A percentile compares a stretch with the other conserved stretches of the same genome.
These are phyloP conservation scores for Colletotrichum sp. DNA, from an alignment of 2,329 filamentous ascomycete species.

Conservation along the genomic window DNA sequence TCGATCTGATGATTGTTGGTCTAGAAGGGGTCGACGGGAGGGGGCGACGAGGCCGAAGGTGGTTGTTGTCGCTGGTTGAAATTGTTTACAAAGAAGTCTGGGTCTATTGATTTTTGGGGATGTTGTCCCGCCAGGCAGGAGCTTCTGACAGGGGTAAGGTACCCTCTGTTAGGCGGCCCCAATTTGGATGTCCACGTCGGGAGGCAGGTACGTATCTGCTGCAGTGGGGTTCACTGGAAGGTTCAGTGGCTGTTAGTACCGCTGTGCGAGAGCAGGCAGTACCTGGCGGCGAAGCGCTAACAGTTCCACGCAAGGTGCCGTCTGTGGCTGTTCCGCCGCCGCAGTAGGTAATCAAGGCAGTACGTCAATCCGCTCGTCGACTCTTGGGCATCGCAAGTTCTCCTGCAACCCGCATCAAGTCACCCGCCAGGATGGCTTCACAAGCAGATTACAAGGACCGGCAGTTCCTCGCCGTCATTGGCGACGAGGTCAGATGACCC, in stretches of 20 bases:
- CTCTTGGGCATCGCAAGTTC: slow-evolving; percentile 5
- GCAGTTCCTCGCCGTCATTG: slow-evolving; percentile 96
- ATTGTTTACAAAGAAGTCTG: slow-evolving; percentile 20
- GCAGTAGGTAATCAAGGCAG: slow-evolving; percentile 12
- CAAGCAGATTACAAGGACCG: slow-evolving; percentile 77
- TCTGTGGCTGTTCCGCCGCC: background rate
- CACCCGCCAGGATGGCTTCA: slow-evolving; percentile 46
- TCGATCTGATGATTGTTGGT: background rate
- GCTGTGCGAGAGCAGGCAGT: background rate
- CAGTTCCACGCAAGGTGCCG: background rate
- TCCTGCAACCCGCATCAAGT: slow-evolving; percentile 17
- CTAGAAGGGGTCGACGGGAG: background rate
- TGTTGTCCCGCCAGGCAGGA: slow-evolving; percentile 14
- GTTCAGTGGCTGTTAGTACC: background rate
- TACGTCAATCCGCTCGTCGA: slow-evolving; percentile 18
- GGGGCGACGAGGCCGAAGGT: background rate
- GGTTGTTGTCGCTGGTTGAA: background rate
- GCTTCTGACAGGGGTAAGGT: slow-evolving; percentile 8
- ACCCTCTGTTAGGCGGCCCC: background rate
- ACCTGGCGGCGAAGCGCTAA: slow-evolving; percentile 6
- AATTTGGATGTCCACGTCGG: background rate
- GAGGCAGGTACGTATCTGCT: background rate
- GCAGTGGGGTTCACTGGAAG: background rate
- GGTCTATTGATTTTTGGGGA: slow-evolving; percentile 20
- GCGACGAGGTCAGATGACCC: slow-evolving; percentile 77